Evolutionary conservation across 768 basidiomycete species (phyloP), one percentile per base, ranked within the genome.

Genomic region (Naganishia vishniacii): DNA sequence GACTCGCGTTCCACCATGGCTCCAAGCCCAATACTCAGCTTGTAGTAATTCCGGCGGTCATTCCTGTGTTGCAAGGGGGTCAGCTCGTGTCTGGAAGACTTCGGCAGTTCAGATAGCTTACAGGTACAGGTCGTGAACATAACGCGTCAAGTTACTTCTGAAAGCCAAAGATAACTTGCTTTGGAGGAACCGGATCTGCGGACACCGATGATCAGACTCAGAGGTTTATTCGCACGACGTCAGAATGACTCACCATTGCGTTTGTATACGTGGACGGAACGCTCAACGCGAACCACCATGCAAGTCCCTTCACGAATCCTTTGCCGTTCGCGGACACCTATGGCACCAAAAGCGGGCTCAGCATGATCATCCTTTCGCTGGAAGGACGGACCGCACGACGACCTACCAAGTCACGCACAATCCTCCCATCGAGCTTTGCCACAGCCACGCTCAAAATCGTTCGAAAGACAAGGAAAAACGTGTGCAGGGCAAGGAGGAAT

Each of bases 241-340:
- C 80, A 32, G 26, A 23, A 15, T 15, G 34, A 56, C 74, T 51
- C 32, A 89, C 90, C 89, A 97, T 91, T 1, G 89, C 86, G 73
- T 98, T 98, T 0, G 94, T 98, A 74, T 91, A 92, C 23, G 91
- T 91, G 72, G 89, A 91, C 0, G 94, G 94, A 26, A 98, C 82
- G 1, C 92, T 91, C 11, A 98, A 81, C 11, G 85, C 79, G 72
- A 93, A 95, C 94, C 94, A 98, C 61, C 89, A 80, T 0, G 80
- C 87, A 0, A 98, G 78, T 0, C 92, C 93, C 59, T 80, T 83
- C 18, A 90, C 68, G 73, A 97, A 97, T 0, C 90, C 91, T 56
- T 82, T 82, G 0, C 85, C 88, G 71, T 98, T 85, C 0, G 91
- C 92, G 48, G 85, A 88, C 45, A 91, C 83, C 83, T 84, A 65